Base-by-base conservation (phyloP, 2,329 filamentous ascomycete genomes). In the Colletotrichum australisinense region DNA sequence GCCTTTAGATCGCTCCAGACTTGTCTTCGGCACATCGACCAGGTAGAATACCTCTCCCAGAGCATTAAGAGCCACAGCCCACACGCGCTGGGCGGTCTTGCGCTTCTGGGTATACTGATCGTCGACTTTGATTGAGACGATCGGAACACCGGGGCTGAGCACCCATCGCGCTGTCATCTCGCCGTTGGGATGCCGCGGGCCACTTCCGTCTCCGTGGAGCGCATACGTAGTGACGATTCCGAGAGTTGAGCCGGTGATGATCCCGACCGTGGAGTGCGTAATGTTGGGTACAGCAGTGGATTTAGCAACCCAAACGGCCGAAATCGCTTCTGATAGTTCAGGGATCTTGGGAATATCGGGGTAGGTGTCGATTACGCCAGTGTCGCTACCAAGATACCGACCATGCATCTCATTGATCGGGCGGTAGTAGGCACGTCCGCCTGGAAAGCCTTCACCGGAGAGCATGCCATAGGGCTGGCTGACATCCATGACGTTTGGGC, bases 21-120 rank as follows among this genome's bases (percentile, higher is more conserved):
- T 85, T 24, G 88, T 85, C 46, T 87, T 87, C 0, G 94, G 95
- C 7, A 92, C 87, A 62, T 94, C 91, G 1, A 90, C 93, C 1
- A 98, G 86, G 77, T 96, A 98, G 81, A 93, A 98, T 0, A 98
- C 86, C 81, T 99, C 97, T 1, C 97, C 97, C 9, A 99, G 86
- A 0, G 97, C 96, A 80, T 99, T 99, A 65, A 99, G 84, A n/a
- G 91, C 94, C 55, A 96, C 93, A n/a, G 94, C 95, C 95, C 95
- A 98, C 14, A 97, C 89, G 32, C 95, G 92, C 14, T 90, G 89
- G 63, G 92, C 86, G 4, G 89, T 85, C 79, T 92, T 92, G 35
- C 95, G 92, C 77, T 91, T 92, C 30, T 88, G 82, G 62, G 89
- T 95, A 81, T 95, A 97, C 65, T 91, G 91, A 32, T 98, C 95